Base-by-base conservation (phyloP, 2,329 filamentous ascomycete genomes). In the Fusarium sp. region DNA sequence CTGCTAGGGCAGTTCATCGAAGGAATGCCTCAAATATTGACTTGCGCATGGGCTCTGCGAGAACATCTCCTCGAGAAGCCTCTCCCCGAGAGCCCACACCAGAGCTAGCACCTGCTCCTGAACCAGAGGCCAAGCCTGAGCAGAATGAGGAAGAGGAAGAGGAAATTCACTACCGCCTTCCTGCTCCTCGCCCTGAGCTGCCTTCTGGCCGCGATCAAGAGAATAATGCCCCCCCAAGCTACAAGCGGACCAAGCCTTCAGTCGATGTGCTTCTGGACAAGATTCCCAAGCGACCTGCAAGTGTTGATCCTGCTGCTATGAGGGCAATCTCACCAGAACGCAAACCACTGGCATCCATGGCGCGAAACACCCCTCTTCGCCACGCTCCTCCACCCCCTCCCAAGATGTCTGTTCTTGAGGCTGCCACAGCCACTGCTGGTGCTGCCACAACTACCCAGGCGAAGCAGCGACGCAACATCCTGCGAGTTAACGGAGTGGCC, bases 361-460 rank as follows among this genome's bases (percentile, higher is more conserved):
- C 84, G 73, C 86, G 88, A 65, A 92, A 91, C 75, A 98, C 94
- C 5, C 95, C 95, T 13, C 93, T 91, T 78, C 88, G 95, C 75
- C 89, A 93, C 24, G 94, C 94, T 1, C 93, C 92, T 0, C 92
- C 91, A 0, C 96, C 96, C 4, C 95, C 95, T 9, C 96, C 96
- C 1, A 98, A 98, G 83, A 98, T 98, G 96, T 96, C 94, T 1
- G 93, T 98, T 9, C 85, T 98, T n/a, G 95, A 98, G 75, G 93
- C 95, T 4, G 96, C 95, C 3, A 98, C 96, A 2, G 91, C 93
- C 2, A 92, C 92, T 13, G 94, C 93, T 5, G 95, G 95, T 16
- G 93, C 94, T 29, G 91, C 93, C 6, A 92, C 93, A 0, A 91
- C 94, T 4, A 89, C 90, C 5, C 93, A 95, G 79, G 86, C 86